Evolutionary conservation across 805 yeast species (phyloP).

Genomic region (Candida namnaoensis): DNA sequence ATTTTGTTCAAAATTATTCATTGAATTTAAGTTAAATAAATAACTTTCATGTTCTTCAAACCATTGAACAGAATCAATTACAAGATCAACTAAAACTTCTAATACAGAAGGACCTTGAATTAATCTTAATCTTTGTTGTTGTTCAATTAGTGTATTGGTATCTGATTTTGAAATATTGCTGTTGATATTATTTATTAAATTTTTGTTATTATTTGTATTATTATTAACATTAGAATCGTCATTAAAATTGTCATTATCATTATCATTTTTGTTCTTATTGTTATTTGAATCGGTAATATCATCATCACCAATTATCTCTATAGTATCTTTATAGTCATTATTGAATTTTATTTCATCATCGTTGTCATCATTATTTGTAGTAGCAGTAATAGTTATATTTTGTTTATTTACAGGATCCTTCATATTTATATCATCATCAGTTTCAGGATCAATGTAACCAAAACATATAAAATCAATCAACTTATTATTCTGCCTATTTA

Average conservation of each 20-base stretch:
- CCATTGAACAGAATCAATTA: constrained; percentile 32
- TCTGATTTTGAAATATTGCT: constrained; percentile 2
- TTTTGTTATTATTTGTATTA: constrained; percentile 7
- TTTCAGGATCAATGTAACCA: constrained; percentile 25
- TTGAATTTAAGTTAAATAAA: constrained; percentile 2
- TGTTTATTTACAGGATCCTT: too few relatives aligned
- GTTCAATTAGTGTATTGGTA: not conserved
- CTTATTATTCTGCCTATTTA: constrained; percentile 30
- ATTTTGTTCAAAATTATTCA: constrained; percentile 4
- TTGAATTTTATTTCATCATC: not conserved
- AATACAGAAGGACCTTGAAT: constrained; percentile 27
- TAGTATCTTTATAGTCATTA: not conserved
- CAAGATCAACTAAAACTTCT: constrained; percentile 32
- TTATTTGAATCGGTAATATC: too few relatives aligned
- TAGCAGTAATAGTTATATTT: too few relatives aligned
- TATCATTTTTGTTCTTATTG: constrained; percentile 1
- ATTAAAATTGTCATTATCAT: constrained; percentile 1
- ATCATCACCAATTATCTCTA: too few relatives aligned
- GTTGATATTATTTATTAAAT: not conserved
- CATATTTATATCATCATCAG: not conserved
- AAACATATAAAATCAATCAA: constrained; percentile 43
- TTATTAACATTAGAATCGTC: constrained; percentile 3
- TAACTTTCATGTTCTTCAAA: constrained; percentile 18
- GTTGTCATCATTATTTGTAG: constrained; percentile 1
- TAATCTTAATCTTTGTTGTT: too few relatives aligned